Percentiles rank a stretch among this genome's conserved stretches.
These are phyloP conservation scores for Brettanomyces sp. DNA, from an alignment of 805 yeast genomes.

Conservation along the genomic window DNA sequence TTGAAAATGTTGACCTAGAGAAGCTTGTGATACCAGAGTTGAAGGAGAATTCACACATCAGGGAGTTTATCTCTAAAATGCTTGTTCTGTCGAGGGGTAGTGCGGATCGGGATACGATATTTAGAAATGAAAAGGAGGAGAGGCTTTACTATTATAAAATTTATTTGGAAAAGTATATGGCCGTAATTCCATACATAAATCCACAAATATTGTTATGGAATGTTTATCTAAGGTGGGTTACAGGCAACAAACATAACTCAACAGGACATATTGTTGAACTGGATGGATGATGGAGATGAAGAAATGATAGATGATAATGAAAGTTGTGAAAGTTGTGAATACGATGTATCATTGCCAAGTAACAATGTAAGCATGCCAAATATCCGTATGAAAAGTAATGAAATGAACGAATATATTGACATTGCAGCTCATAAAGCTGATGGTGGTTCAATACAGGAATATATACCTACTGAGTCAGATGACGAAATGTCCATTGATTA, in stretches of 20 bases:
- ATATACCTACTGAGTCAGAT: not conserved
- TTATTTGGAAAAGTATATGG: conserved; percentile 10
- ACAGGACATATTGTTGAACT: not conserved
- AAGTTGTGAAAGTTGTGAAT: not conserved
- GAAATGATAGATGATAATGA: conserved; percentile 2
- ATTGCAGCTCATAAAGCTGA: no score
- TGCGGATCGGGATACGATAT: no score
- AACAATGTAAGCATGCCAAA: no score
- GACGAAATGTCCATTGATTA: conserved; percentile 3
- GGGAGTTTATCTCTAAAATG: conserved; percentile 1
- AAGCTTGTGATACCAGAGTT: conserved; percentile 6
- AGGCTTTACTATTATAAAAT: conserved; percentile 9
- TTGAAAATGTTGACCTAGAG: conserved; percentile 5
- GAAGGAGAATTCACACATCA: not conserved
- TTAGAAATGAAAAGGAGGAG: not conserved
- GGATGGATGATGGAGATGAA: conserved; percentile 5
- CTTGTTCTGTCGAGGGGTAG: not conserved
- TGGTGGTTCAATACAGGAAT: no score
- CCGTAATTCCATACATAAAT: conserved; percentile 10
- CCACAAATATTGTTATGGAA: conserved; percentile 11
- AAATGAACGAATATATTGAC: no score
- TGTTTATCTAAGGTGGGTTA: conserved; percentile 5
- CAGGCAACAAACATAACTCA: not conserved
- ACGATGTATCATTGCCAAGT: no score
- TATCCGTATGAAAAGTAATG: no score